Conservation (phyloP, 306 rosid genomes). For the Citrullus colocynthis region DNA sequence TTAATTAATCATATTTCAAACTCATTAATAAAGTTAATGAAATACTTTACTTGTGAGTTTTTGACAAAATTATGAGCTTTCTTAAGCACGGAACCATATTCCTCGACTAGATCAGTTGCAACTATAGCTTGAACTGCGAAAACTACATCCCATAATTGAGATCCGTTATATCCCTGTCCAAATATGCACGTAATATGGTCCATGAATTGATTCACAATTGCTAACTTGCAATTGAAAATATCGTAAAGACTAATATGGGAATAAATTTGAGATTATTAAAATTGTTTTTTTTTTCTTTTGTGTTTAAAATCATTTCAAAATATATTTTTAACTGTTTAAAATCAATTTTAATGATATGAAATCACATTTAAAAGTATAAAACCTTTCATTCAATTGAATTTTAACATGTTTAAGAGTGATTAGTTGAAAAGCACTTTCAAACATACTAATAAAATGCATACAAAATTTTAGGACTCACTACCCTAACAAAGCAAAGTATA, state of each 20-base stretch:
- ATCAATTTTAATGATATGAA: too few species aligned
- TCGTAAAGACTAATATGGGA: too few species aligned
- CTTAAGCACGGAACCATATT: conserved; percentile 37
- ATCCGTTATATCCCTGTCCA: conserved; percentile 57
- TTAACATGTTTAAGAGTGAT: too few species aligned
- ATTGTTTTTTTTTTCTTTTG: too few species aligned
- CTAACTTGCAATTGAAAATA: too few species aligned
- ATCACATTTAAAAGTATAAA: too few species aligned
- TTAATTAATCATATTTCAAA: neutral
- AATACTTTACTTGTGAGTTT: conserved; percentile 35
- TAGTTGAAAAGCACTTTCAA: too few species aligned
- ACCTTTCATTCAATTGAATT: too few species aligned
- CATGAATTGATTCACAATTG: neutral
- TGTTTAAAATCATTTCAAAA: too few species aligned
- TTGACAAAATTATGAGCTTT: conserved; percentile 46
- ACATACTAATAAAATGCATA: too few species aligned
- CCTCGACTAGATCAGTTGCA: conserved; percentile 36
- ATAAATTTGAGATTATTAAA: too few species aligned
- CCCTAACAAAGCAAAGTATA: neutral
- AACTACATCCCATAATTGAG: conserved; percentile 60
- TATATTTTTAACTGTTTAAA: too few species aligned
- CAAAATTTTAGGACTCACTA: neutral
- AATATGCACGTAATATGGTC: neutral
- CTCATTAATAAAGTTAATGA: neutral
- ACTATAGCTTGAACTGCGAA: conserved; percentile 60